Percentiles rank a stretch among this genome's conserved stretches.
These are phyloP conservation scores for Colletotrichum gigasporum DNA, from an alignment of 2,329 filamentous ascomycete genomes.

Conservation along the genomic window DNA sequence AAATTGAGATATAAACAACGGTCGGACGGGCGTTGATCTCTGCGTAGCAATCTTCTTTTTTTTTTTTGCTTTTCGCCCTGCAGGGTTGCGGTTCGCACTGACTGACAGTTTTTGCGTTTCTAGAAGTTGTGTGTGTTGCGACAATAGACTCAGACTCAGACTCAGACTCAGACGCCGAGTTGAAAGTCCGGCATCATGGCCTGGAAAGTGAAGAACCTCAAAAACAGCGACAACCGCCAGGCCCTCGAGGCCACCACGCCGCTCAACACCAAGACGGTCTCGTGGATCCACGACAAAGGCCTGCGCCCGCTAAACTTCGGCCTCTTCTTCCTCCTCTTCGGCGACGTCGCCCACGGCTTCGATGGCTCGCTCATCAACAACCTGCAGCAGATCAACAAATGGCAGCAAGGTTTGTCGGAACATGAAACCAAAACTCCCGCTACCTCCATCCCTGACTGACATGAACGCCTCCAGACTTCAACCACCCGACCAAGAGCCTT, in stretches of 20 bases:
- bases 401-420: conserved; percentile 43
- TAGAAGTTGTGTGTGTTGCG: background rate
- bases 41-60: background rate
- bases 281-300: conserved; percentile 13
- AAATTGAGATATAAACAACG: conserved; percentile 17
- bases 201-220: conserved; percentile 14
- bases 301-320: conserved; percentile 25
- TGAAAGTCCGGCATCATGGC: background rate
- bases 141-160: background rate
- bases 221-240: conserved; percentile 14
- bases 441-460: background rate
- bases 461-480: conserved; percentile 35
- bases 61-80: background rate
- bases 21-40: too few species aligned
- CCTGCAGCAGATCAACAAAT: conserved; percentile 52
- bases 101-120: background rate
- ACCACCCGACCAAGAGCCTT: conserved; percentile 41
- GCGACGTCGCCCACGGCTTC: conserved; percentile 55
- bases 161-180: too few species aligned
- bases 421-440: background rate
- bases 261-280: conserved; percentile 7
- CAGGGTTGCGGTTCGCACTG: background rate
- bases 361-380: conserved; percentile 61
- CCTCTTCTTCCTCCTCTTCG: conserved; percentile 44
- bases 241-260: conserved; percentile 26